Evolutionary conservation across 352 stramenopile genomes (phyloP).

Genomic region (Phytophthora fragariae): DNA sequence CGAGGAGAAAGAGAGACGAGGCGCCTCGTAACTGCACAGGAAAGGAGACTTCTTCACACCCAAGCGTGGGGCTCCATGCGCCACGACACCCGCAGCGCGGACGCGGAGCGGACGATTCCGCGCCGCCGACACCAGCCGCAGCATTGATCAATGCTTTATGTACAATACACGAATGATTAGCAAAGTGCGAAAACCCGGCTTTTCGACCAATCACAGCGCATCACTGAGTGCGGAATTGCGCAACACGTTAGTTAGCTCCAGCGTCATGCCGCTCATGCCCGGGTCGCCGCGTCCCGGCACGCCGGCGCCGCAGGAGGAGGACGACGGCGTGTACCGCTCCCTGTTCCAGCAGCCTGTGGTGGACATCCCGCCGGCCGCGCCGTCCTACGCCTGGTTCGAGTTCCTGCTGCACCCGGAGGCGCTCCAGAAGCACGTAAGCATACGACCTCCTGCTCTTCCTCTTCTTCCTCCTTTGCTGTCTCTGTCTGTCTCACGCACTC

Average conservation of each 20-base stretch:
- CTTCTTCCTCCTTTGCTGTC: not conserved
- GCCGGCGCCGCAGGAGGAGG: slow-evolving; percentile 48
- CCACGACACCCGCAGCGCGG: not conserved
- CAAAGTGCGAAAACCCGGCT: not conserved
- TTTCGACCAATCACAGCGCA: not conserved
- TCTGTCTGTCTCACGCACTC: not conserved
- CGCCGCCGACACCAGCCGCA: not conserved
- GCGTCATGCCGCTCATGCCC: slow-evolving; percentile 63
- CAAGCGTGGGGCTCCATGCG: not conserved
- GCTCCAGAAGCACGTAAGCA: slow-evolving; percentile 79
- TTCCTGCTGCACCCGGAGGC: slow-evolving; percentile 85
- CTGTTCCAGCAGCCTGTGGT: slow-evolving; percentile 87
- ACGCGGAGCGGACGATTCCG: not conserved
- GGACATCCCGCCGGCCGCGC: slow-evolving; percentile 68
- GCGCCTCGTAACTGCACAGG: not conserved
- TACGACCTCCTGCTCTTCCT: slow-evolving; percentile 21
- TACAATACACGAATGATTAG: not conserved
- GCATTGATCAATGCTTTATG: not conserved
- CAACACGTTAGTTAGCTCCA: too few species aligned
- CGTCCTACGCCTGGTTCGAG: slow-evolving; percentile 87
- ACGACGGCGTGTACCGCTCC: slow-evolving; percentile 84
- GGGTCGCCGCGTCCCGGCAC: slow-evolving; percentile 63
- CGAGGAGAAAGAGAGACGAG: not conserved
- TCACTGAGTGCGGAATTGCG: too few species aligned
- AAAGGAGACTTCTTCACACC: not conserved